Conservation (phyloP, 139 green algal species). For the Closterium sp. region DNA sequence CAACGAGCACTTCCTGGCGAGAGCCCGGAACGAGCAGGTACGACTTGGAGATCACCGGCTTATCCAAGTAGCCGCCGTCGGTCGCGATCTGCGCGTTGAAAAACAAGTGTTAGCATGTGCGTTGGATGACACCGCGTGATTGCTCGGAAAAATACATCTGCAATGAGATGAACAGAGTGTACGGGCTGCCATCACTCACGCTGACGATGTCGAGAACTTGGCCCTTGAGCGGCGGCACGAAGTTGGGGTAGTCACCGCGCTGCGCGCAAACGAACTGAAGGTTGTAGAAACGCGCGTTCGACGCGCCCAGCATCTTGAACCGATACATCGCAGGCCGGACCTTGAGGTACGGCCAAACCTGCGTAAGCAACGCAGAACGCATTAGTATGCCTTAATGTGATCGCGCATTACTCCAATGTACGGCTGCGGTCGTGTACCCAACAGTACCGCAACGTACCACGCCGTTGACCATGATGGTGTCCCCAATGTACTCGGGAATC, state of each 20-base stretch:
- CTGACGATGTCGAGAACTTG: neutral
- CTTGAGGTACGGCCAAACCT: constrained; percentile 35
- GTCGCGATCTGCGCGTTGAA: constrained; percentile 7
- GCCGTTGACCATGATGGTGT: constrained; percentile 31
- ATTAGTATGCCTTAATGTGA: too few species aligned
- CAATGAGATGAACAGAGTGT: too few species aligned
- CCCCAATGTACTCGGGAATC: constrained; percentile 32
- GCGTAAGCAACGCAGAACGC: too few species aligned
- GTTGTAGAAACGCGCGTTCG: constrained; percentile 35
- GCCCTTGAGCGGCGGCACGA: neutral
- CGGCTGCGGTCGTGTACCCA: too few species aligned
- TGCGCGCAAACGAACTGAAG: constrained; percentile 9
- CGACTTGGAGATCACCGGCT: constrained; percentile 5
- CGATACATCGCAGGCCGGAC: constrained; percentile 27
- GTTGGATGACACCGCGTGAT: too few species aligned
- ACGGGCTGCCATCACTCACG: neutral
- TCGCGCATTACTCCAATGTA: too few species aligned
- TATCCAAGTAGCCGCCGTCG: constrained; percentile 12
- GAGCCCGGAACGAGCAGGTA: neutral
- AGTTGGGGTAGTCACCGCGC: neutral
- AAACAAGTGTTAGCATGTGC: neutral
- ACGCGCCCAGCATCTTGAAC: constrained; percentile 21
- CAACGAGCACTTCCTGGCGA: constrained; percentile 9
- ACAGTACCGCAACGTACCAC: too few species aligned
- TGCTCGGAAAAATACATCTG: too few species aligned